Evolutionary conservation across 1,139 yeast genomes (phyloP).

Genomic region (Yamadazyma songkhlaensis): DNA sequence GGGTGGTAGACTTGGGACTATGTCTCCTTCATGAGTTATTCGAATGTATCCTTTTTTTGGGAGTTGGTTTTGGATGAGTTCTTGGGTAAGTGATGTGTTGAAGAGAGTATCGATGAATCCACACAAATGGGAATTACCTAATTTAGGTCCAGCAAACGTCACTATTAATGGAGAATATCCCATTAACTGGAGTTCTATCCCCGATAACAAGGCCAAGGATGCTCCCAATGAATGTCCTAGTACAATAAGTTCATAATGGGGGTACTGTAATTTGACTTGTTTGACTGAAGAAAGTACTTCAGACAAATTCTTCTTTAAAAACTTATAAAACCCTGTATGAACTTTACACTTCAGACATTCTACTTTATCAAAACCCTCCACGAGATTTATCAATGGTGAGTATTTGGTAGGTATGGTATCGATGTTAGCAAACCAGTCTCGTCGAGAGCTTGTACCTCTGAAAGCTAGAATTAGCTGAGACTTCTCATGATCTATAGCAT

Average conservation of each 20-base stretch:
- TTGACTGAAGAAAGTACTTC: conserved; percentile 32
- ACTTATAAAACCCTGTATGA: conserved; percentile 57
- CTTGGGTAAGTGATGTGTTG: too few species aligned
- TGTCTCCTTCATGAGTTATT: conserved; percentile 55
- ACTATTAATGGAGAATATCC: conserved; percentile 54
- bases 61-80: too few species aligned
- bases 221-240: conserved; percentile 78
- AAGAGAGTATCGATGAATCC: conserved; percentile 52
- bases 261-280: conserved; percentile 27
- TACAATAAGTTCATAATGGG: conserved; percentile 49
- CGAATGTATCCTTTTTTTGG: conserved; percentile 36
- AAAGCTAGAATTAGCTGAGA: conserved; percentile 42
- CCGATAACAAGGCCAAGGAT: conserved; percentile 60
- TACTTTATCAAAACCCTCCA: conserved; percentile 13
- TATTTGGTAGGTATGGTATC: conserved; percentile 40
- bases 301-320: conserved; percentile 37
- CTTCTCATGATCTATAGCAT: conserved; percentile 38
- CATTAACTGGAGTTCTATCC: conserved; percentile 51
- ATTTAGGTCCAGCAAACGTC: conserved; percentile 59
- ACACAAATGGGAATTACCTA: conserved; percentile 53
- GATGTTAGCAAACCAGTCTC: conserved; percentile 58
- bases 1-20: conserved; percentile 61
- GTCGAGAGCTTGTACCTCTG: conserved; percentile 56
- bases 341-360: conserved; percentile 50
- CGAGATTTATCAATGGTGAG: conserved; percentile 26